Conservation (phyloP, 768 basidiomycete genomes). For the Boletus subcaerulescens region DNA sequence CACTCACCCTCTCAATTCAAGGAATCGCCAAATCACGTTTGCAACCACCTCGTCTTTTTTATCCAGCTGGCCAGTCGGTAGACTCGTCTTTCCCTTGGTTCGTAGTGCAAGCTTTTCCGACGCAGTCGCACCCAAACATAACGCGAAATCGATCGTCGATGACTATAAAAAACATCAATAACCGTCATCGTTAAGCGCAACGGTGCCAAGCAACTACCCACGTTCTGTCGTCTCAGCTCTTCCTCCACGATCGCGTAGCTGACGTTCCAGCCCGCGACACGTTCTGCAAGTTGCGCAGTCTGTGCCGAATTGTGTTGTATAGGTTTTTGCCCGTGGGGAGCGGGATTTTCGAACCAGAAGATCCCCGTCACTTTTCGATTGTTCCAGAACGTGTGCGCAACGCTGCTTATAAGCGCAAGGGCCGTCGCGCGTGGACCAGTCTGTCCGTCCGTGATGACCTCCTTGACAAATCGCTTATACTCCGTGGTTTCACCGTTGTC, state of each 20-base stretch:
- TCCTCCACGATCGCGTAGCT: slow-evolving; percentile 83
- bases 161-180: slow-evolving; percentile 52
- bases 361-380: slow-evolving; percentile 66
- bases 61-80: slow-evolving; percentile 57
- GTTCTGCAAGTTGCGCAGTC: slow-evolving; percentile 83
- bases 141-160: slow-evolving; percentile 92
- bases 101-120: slow-evolving; percentile 76
- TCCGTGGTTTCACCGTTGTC: slow-evolving; percentile 96
- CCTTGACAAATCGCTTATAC: slow-evolving; percentile 92
- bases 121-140: slow-evolving; percentile 90
- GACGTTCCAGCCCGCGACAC: slow-evolving; percentile 89
- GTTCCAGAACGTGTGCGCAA: slow-evolving; percentile 77
- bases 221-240: slow-evolving; percentile 93
- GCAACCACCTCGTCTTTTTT: slow-evolving; percentile 99
- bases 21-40: slow-evolving; percentile 97
- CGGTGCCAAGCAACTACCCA: slow-evolving; percentile 42
- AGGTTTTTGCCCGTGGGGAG: slow-evolving; percentile 49
- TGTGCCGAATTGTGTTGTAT: slow-evolving; percentile 72
- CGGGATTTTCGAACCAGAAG: slow-evolving; percentile 71
- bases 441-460: slow-evolving; percentile 92
- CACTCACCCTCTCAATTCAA: slow-evolving; percentile 86
- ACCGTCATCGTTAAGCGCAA: slow-evolving; percentile 27
- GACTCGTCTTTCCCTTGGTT: slow-evolving; percentile 66
- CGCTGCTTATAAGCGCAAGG: slow-evolving; percentile 82
- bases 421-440: slow-evolving; percentile 91